These are phyloP conservation scores for Hericium erinaceus DNA, from an alignment of 768 basidiomycete genomes.

Conservation along the genomic window DNA sequence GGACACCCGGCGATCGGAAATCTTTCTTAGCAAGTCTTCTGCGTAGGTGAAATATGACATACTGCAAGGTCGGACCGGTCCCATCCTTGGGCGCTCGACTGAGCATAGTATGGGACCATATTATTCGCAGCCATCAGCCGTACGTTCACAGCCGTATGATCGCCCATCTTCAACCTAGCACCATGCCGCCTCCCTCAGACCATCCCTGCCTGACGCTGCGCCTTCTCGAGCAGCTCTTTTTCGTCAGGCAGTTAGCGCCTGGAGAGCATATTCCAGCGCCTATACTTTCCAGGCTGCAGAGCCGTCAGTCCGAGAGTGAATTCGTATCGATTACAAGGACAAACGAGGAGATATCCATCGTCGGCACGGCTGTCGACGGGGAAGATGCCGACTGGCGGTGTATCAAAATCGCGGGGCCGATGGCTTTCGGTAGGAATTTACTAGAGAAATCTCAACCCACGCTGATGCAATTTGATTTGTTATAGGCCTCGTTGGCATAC, in stretches of 20 bases:
- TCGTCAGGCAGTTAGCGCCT: neutral
- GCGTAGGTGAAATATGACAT: too few relatives aligned
- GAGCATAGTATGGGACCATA: too few relatives aligned
- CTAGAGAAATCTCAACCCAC: neutral
- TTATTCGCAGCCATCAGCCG: too few relatives aligned
- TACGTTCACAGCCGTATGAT: too few relatives aligned
- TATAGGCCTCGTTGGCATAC: neutral
- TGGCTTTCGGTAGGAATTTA: neutral
- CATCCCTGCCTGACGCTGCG: neutral
- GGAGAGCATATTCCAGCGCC: neutral
- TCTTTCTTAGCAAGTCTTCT: too few relatives aligned
- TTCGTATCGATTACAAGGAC: constrained; percentile 53
- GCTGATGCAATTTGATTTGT: neutral
- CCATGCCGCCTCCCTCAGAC: neutral
- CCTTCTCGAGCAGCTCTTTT: neutral
- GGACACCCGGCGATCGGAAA: too few relatives aligned
- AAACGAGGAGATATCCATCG: constrained; percentile 50
- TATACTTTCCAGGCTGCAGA: neutral
- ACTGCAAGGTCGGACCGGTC: too few relatives aligned
- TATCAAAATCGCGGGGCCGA: neutral
- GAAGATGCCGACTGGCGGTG: constrained; percentile 13
- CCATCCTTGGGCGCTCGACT: too few relatives aligned
- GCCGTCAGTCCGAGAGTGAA: neutral
- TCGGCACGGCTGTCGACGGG: constrained; percentile 32
- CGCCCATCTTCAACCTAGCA: neutral